These are phyloP conservation scores for Papiliotrema fonsecae DNA, from an alignment of 1,284 basidiomycete species.

Conservation along the genomic window DNA sequence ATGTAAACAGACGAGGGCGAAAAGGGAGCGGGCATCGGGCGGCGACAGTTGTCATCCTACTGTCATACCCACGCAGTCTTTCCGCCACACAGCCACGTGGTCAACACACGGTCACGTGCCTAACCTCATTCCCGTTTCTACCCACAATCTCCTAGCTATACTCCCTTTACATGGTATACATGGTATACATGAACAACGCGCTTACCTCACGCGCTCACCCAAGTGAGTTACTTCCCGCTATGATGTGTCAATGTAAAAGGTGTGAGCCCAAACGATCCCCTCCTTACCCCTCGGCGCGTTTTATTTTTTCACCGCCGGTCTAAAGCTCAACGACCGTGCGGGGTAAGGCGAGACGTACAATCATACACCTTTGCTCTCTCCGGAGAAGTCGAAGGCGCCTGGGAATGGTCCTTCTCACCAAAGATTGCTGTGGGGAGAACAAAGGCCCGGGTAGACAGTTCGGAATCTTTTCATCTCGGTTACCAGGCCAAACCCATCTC, in stretches of 20 bases:
- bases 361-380: constrained; percentile 1
- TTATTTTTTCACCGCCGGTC: constrained; percentile 14
- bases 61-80: not conserved
- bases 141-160: not conserved
- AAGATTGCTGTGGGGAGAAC: constrained; percentile 10
- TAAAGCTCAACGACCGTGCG: constrained; percentile 9
- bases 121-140: not conserved
- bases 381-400: constrained; percentile 4
- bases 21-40: not conserved
- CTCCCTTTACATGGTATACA: not conserved
- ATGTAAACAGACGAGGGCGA: not conserved
- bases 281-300: constrained; percentile 10
- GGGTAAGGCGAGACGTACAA: constrained; percentile 32
- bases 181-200: not conserved
- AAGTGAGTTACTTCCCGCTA: constrained; percentile 11
- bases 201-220: not conserved
- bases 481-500: constrained; percentile 20
- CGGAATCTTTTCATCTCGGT: constrained; percentile 15
- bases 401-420: constrained; percentile 16
- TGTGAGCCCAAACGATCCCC: constrained; percentile 18
- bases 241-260: constrained; percentile 38
- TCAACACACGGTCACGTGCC: no score
- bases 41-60: not conserved
- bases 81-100: not conserved
- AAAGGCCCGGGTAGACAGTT: constrained; percentile 23